Base-by-base conservation (phyloP, 371 early-diverging fungal species). In the Choanephora cucurbitarum region DNA sequence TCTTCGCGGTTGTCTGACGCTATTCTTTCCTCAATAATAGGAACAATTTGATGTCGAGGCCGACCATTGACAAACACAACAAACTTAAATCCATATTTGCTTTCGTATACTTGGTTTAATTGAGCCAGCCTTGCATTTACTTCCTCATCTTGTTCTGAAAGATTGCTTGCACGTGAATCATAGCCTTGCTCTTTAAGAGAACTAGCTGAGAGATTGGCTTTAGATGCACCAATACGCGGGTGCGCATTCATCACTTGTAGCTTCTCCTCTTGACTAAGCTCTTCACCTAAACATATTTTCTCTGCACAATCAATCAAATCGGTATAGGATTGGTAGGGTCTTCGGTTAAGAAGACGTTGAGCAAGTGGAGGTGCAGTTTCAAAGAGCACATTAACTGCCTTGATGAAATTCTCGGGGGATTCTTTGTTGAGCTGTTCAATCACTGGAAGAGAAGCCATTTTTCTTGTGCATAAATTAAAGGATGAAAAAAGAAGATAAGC, bases 21-120 rank as follows among this genome's bases (percentile, higher is more conserved):
- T 44, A 90, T 81, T 34, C 89, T 78, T 44, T 86, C 76, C 58
- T 88, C 81, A 46, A 90, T 77, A 11, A 90, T 78, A 14, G 91
- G 91, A 40, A 92, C 80, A 46, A 92, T 83, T 41, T 85, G 83
- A 34, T 70, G 69, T 43, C 88, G 80, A 23, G 87, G 80, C 8
- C 91, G 85, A 18, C 91, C 91, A 57, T 87, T 88, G 43, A 95
- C 96, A 82, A 95, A 95, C 32, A 92, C 86, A 19, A 95, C 88
- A 70, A 94, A 92, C 64, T 86, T 86, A 82, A 94, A 95, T 2
- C 92, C 93, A 58, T 89, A 93, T 60, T 83, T 82, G 47, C 75
- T 81, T 70, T 93, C 94, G 60, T 95, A 95, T 57, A 72, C 73
- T 57, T 82, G 60, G 54, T 81, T 82, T 68, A 93, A 73, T 32